Evolutionary conservation across 129 eudicot genomes (phyloP).

Genomic region (Lonicera japonica): DNA sequence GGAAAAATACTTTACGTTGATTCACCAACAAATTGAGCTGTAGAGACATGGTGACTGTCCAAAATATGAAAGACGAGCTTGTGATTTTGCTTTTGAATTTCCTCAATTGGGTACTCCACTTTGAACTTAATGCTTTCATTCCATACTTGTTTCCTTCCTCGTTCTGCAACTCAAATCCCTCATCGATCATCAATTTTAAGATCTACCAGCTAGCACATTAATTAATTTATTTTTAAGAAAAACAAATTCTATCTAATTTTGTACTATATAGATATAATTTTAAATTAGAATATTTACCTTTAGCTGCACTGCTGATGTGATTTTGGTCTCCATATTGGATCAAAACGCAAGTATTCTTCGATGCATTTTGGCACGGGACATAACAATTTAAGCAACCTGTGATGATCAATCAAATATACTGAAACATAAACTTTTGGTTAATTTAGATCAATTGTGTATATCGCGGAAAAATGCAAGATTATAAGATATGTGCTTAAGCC

Average conservation of each 20-base stretch:
- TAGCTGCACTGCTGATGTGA: conserved; percentile 8
- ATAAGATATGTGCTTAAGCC: too few relatives aligned
- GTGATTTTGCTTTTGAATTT: neutral
- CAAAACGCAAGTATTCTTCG: conserved; percentile 1
- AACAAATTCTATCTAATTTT: too few relatives aligned
- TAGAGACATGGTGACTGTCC: conserved; percentile 9
- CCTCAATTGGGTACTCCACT: conserved; percentile 6
- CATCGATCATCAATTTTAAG: neutral
- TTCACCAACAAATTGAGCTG: conserved; percentile 7
- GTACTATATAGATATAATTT: too few relatives aligned
- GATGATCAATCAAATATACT: too few relatives aligned
- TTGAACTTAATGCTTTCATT: conserved; percentile 17
- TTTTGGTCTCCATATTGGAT: conserved; percentile 16
- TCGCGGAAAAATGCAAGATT: too few relatives aligned
- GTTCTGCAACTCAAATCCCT: neutral
- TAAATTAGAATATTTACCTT: conserved; percentile 1
- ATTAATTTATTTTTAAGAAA: too few relatives aligned
- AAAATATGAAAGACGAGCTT: conserved; percentile 8
- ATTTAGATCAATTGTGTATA: too few relatives aligned
- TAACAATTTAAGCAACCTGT: too few relatives aligned
- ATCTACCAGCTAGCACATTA: too few relatives aligned
- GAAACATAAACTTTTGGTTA: too few relatives aligned
- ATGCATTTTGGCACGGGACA: too few relatives aligned
- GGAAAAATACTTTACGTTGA: conserved; percentile 9
- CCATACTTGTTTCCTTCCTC: conserved; percentile 16